Conservation (phyloP, 176 grass and related monocot species). For the Avena atlantica region DNA sequence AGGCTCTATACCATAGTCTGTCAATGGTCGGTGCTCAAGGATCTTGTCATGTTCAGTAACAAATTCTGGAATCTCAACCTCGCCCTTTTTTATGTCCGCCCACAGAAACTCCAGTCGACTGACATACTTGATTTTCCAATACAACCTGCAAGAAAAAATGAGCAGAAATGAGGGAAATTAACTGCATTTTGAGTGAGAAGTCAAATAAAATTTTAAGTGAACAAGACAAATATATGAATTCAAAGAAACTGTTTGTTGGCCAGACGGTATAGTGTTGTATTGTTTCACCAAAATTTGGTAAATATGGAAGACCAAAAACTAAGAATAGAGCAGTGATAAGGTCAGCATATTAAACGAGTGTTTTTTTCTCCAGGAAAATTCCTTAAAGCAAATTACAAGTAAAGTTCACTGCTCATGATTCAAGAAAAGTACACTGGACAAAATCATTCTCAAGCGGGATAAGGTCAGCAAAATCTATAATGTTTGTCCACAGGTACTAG, state of each 20-base stretch:
- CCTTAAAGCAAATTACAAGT: neutral
- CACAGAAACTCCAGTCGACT: conserved; percentile 89
- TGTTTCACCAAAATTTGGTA: neutral
- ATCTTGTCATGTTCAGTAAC: conserved; percentile 74
- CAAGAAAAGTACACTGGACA: neutral
- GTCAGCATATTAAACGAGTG: neutral
- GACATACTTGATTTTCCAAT: conserved; percentile 99
- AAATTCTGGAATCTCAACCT: conserved; percentile 94
- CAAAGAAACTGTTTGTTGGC: conserved; percentile 8
- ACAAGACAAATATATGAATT: neutral
- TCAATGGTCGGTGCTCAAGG: conserved; percentile 91
- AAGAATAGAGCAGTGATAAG: neutral
- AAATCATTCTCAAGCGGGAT: neutral
- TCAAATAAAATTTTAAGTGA: neutral
- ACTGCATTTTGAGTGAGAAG: neutral
- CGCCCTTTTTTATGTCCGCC: conserved; percentile 75
- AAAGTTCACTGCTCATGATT: neutral
- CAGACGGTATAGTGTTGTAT: neutral
- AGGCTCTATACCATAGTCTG: conserved; percentile 96
- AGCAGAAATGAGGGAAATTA: conserved; percentile 2
- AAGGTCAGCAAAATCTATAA: neutral
- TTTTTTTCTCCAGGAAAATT: neutral
- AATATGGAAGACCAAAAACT: neutral
- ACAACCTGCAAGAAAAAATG: conserved; percentile 59
- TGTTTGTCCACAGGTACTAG: neutral